These are phyloP conservation scores for Ceratocystis colombiana DNA, from an alignment of 2,329 filamentous ascomycete species.

Conservation along the genomic window DNA sequence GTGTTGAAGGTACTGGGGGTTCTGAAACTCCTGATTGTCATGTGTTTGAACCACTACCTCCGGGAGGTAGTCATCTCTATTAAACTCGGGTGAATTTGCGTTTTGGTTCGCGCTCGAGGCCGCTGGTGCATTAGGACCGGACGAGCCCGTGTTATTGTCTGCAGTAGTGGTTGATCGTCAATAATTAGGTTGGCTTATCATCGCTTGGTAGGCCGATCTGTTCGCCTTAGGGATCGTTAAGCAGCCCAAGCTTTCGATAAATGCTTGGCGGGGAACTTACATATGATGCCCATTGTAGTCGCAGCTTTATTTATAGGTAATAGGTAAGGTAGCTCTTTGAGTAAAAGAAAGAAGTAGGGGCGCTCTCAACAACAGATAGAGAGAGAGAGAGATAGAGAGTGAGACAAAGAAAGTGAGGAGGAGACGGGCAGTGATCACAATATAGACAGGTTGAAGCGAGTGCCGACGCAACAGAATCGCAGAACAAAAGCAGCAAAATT, in stretches of 20 bases:
- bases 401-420: neutral
- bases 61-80: constrained; percentile 13
- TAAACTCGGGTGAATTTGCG: neutral
- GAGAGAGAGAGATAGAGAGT: neutral
- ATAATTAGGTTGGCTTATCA: neutral
- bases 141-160: neutral
- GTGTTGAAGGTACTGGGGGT: too few species aligned
- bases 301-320: neutral
- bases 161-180: neutral
- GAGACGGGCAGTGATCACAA: too few species aligned
- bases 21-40: neutral
- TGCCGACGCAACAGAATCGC: too few species aligned
- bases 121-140: neutral
- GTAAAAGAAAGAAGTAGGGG: neutral
- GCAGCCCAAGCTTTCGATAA: neutral
- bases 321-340: neutral
- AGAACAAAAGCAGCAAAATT: neutral
- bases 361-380: neutral
- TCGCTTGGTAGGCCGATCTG: neutral
- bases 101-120: neutral
- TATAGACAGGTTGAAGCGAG: too few species aligned
- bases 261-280: neutral
- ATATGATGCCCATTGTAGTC: constrained; percentile 1
- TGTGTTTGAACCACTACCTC: neutral
- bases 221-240: neutral